phyloP scores from a whole-genome alignment of 2,329 filamentous ascomycete genomes.

The Monilinia fructicola region DNA sequence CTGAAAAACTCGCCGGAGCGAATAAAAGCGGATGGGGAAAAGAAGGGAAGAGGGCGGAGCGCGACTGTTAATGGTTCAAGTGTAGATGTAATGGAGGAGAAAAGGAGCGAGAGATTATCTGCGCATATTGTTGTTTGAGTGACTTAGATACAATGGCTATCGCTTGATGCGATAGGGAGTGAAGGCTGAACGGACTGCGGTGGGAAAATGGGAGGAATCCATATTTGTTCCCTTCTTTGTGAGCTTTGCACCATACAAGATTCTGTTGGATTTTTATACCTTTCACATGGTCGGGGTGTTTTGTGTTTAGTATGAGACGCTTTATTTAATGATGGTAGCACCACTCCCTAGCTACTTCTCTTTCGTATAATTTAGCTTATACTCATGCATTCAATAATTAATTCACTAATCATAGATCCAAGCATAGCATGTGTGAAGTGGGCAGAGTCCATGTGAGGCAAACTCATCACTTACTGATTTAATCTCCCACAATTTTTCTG shows the following conservation, averaged over 20 bases:
- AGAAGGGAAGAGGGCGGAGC: neutral
- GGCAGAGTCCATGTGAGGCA: no score
- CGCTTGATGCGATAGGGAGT: no score
- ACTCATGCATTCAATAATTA: neutral
- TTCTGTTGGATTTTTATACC: neutral
- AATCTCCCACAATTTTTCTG: no score
- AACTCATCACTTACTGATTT: no score
- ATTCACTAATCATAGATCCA: neutral
- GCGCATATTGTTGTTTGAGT: neutral
- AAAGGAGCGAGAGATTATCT: neutral
- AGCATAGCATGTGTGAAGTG: no score
- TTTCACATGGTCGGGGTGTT: neutral
- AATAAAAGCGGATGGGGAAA: neutral
- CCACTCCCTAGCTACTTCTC: no score
- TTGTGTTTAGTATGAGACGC: neutral
- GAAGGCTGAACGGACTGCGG: fast-evolving
- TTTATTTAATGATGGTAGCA: neutral
- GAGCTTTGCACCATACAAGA: neutral
- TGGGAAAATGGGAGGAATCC: neutral
- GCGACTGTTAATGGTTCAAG: neutral
- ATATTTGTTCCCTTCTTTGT: neutral
- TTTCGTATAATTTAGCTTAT: neutral
- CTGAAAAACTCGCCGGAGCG: conserved; percentile 30
- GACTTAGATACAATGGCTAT: neutral
- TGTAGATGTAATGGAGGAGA: neutral